phyloP scores from a whole-genome alignment of 2,329 filamentous ascomycete species.

The Leptographium wingfieldii region DNA sequence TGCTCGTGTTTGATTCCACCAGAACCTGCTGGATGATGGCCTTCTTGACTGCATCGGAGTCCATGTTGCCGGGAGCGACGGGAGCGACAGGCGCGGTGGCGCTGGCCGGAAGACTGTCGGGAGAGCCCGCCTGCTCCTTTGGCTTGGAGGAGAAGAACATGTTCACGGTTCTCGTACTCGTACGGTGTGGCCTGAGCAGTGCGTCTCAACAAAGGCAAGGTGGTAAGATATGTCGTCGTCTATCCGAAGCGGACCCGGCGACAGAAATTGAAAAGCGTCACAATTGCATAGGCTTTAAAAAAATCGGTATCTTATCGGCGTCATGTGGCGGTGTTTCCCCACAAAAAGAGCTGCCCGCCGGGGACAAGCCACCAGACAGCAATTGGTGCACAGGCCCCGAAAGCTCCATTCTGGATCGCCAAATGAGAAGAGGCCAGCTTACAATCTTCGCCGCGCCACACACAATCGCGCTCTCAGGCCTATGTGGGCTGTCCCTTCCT shows the following conservation, averaged over 20 bases:
- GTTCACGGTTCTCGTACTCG: not conserved
- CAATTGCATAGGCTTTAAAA: not conserved
- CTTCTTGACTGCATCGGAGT: constrained; percentile 45
- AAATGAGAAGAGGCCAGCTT: constrained; percentile 14
- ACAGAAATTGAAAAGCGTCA: not conserved
- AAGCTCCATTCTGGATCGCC: not conserved
- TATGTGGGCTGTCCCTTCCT: not conserved
- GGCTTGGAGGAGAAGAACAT: constrained; percentile 13
- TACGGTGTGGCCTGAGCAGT: not conserved
- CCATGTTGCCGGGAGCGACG: constrained; percentile 29
- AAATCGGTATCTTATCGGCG: constrained; percentile 1
- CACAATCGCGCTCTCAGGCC: constrained; percentile 1
- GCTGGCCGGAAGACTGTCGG: constrained; percentile 3
- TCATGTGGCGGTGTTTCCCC: not conserved
- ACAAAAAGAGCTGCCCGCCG: not conserved
- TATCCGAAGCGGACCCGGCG: not conserved
- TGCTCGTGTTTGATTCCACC: constrained; percentile 51
- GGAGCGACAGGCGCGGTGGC: not conserved
- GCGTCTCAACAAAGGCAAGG: not conserved
- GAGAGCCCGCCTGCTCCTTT: constrained; percentile 2
- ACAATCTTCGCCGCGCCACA: constrained; percentile 8
- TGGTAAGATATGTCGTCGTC: not conserved
- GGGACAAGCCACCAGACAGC: not conserved
- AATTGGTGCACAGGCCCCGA: constrained; percentile 1
- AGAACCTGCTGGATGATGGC: constrained; percentile 53